A percentile compares a stretch with the other conserved stretches of the same genome.
Conservation (phyloP, 2,329 filamentous ascomycete genomes). For the Dactylella cylindrospora region DNA sequence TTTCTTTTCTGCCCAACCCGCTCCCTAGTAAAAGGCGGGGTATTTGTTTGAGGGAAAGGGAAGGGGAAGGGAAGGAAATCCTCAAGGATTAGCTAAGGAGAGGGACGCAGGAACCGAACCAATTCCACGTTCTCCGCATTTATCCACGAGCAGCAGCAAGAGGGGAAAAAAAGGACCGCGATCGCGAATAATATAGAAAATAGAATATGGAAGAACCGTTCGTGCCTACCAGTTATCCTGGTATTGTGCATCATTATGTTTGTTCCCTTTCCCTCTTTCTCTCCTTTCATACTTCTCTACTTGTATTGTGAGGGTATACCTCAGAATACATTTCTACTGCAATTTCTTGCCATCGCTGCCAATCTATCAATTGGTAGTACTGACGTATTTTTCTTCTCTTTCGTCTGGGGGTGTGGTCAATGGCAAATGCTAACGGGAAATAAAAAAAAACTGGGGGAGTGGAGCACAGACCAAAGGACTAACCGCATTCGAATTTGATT, state of each 20-base stretch:
- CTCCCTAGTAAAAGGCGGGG: no score
- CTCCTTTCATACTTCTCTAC: conserved; percentile 45
- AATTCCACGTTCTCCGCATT: background rate
- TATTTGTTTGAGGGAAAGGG: no score
- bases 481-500: conserved; percentile 47
- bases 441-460: conserved; percentile 47
- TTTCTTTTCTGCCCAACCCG: no score
- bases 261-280: conserved; percentile 4
- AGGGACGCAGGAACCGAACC: no score
- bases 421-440: background rate
- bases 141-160: background rate
- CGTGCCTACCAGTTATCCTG: conserved; percentile 41
- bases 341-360: background rate
- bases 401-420: no score
- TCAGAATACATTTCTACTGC: conserved; percentile 28
- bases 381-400: no score
- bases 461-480: conserved; percentile 48
- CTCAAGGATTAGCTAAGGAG: no score
- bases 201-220: conserved; percentile 26
- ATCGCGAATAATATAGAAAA: no score
- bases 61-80: no score
- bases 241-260: conserved; percentile 46
- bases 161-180: background rate
- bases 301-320: conserved; percentile 51
- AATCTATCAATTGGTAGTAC: background rate